Evolutionary conservation across 352 stramenopile genomes (phyloP).

Genomic region (Peronospora farinosa): DNA sequence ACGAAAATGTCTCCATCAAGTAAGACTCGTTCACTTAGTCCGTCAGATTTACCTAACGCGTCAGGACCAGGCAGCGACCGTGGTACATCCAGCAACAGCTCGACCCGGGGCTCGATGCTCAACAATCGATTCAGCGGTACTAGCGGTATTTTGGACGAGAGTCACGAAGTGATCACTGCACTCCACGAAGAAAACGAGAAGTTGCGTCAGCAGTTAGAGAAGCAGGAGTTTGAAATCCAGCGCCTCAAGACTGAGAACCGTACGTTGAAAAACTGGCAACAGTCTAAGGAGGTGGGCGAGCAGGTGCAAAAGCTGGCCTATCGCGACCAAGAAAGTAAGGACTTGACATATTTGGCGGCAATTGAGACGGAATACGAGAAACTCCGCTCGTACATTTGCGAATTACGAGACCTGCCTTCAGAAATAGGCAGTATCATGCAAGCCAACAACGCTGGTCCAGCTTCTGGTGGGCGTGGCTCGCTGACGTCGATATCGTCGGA

Average conservation of each 20-base stretch:
- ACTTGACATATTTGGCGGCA: slow-evolving; percentile 72
- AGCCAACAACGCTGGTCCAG: slow-evolving; percentile 2
- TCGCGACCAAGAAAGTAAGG: slow-evolving; percentile 80
- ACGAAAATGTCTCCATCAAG: slow-evolving; percentile 41
- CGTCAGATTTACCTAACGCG: slow-evolving; percentile 22
- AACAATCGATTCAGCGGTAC: slow-evolving; percentile 52
- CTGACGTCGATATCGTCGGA: slow-evolving; percentile 35
- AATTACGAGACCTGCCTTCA: slow-evolving; percentile 60
- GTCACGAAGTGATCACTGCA: slow-evolving; percentile 81
- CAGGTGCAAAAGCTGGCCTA: slow-evolving; percentile 84
- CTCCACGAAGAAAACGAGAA: slow-evolving; percentile 80
- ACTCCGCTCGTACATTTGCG: slow-evolving; percentile 71
- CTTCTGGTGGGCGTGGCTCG: slow-evolving; percentile 19
- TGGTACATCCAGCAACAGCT: slow-evolving; percentile 24
- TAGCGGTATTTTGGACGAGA: slow-evolving; percentile 79
- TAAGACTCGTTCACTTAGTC: slow-evolving; percentile 24
- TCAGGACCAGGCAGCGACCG: slow-evolving; percentile 15
- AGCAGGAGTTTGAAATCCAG: slow-evolving; percentile 70
- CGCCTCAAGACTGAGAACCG: slow-evolving; percentile 73
- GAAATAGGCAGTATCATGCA: slow-evolving; percentile 57
- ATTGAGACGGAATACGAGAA: slow-evolving; percentile 83
- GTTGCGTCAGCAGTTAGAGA: slow-evolving; percentile 63
- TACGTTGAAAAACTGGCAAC: slow-evolving; percentile 76
- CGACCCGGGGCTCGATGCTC: slow-evolving; percentile 46
- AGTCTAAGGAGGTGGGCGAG: slow-evolving; percentile 83